phyloP scores from a whole-genome alignment of 1,139 yeast genomes.

The Suhomyces bribrorum region DNA sequence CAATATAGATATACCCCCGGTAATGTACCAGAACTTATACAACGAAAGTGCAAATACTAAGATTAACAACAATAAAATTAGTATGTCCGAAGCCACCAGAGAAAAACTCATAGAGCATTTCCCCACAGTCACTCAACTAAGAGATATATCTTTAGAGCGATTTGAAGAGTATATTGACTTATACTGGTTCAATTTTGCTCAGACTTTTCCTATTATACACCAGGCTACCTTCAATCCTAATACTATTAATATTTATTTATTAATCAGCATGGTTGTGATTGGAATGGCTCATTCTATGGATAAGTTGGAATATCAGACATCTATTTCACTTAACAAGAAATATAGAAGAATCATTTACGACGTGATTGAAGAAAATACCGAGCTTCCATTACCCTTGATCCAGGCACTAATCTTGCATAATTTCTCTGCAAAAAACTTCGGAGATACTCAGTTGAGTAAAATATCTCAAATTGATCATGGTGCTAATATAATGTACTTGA shows the following conservation, averaged over 20 bases:
- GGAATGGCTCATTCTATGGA: slow-evolving; percentile 3
- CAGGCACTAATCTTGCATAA: slow-evolving; percentile 1
- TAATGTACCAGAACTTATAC: slow-evolving; percentile 1
- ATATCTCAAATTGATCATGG: slow-evolving; percentile 3
- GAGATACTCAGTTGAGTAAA: slow-evolving; percentile 1
- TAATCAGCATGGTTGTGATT: slow-evolving; percentile 1
- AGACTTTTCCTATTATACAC: slow-evolving; percentile 1
- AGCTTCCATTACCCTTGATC: slow-evolving; percentile 1
- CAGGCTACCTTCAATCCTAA: slow-evolving; percentile 2
- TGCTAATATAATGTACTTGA: slow-evolving; percentile 2
- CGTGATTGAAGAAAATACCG: slow-evolving; percentile 2
- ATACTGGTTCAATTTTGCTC: slow-evolving; percentile 3
- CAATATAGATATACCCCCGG: not conserved
- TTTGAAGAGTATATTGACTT: slow-evolving; percentile 1
- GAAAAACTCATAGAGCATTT: not conserved
- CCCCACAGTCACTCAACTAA: not conserved
- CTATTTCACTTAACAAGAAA: slow-evolving; percentile 1
- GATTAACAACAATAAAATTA: not conserved
- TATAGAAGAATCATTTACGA: slow-evolving; percentile 1
- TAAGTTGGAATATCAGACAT: slow-evolving; percentile 1
- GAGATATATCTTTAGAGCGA: not conserved
- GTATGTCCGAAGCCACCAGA: slow-evolving; percentile 1
- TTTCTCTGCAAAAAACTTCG: slow-evolving; percentile 2
- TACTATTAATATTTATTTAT: not conserved
- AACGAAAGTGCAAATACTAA: slow-evolving; percentile 1